These are phyloP conservation scores for Boletales sp. DNA, from an alignment of 768 basidiomycete species.

Conservation along the genomic window DNA sequence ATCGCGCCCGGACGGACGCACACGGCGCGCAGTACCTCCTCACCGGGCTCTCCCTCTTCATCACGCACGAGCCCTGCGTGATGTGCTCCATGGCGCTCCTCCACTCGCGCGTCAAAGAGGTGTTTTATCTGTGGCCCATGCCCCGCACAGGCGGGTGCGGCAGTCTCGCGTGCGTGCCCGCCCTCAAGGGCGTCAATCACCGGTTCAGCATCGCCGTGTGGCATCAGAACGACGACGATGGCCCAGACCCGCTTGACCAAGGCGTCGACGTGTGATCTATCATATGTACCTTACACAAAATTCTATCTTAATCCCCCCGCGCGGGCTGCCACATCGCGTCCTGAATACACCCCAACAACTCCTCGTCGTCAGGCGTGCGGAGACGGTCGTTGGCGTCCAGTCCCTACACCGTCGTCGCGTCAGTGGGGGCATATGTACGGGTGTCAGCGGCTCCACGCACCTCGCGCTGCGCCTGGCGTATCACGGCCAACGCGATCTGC, in stretches of 20 bases:
- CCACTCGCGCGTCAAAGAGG: slow-evolving; percentile 89
- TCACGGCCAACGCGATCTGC: slow-evolving; percentile 56
- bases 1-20: slow-evolving; percentile 34
- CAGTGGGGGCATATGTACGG: too few relatives aligned
- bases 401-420: slow-evolving; percentile 8
- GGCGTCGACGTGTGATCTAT: slow-evolving; percentile 30
- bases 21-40: slow-evolving; percentile 87
- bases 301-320: too few relatives aligned
- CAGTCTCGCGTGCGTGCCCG: slow-evolving; percentile 68
- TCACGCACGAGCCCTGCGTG: slow-evolving; percentile 94
- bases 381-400: slow-evolving; percentile 46
- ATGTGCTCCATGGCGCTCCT: slow-evolving; percentile 98
- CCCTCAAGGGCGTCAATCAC: slow-evolving; percentile 86
- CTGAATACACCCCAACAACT: slow-evolving; percentile 46
- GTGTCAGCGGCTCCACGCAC: slow-evolving; percentile 32
- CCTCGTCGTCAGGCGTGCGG: slow-evolving; percentile 45
- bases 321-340: slow-evolving; percentile 56
- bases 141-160: slow-evolving; percentile 84
- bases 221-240: slow-evolving; percentile 31
- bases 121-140: slow-evolving; percentile 75
- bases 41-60: slow-evolving; percentile 79
- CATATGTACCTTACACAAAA: too few relatives aligned
- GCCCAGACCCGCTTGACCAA: slow-evolving; percentile 16
- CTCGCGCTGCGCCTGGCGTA: slow-evolving; percentile 61
- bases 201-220: slow-evolving; percentile 73